Conservation (phyloP, 176 grass and related monocot species). For the Musa troglodytarum region DNA sequence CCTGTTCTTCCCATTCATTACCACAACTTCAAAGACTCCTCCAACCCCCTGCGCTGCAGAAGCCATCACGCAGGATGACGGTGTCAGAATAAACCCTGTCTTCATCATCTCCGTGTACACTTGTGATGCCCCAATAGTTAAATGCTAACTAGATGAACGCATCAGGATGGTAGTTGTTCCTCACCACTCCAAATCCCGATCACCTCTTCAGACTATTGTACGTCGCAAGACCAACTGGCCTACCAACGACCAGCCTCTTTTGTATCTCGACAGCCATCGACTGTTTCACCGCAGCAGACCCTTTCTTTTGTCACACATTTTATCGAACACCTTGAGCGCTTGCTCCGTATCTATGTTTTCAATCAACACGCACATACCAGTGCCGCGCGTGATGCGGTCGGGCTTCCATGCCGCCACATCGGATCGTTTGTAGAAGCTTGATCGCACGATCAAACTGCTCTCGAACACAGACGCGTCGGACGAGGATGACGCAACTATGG, state of each 20-base stretch:
- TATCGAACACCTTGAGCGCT: slow-evolving; percentile 63
- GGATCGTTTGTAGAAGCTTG: slow-evolving; percentile 31
- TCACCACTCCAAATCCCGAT: slow-evolving; percentile 61
- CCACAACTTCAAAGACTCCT: slow-evolving; percentile 53
- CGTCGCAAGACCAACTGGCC: slow-evolving; percentile 30
- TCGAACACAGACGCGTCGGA: slow-evolving; percentile 52
- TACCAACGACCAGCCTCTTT: slow-evolving; percentile 49
- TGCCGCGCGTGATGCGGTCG: slow-evolving; percentile 60
- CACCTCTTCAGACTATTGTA: slow-evolving; percentile 60
- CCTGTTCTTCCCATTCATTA: slow-evolving; percentile 29
- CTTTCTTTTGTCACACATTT: slow-evolving; percentile 47
- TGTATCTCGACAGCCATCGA: slow-evolving; percentile 58
- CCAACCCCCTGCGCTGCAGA: slow-evolving; percentile 39
- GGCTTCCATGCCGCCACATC: slow-evolving; percentile 33
- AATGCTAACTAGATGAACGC: slow-evolving; percentile 49
- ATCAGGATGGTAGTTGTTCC: slow-evolving; percentile 49
- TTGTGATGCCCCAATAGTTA: slow-evolving; percentile 44
- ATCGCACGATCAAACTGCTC: slow-evolving; percentile 50
- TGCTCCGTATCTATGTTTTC: slow-evolving; percentile 30
- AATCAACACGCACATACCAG: slow-evolving; percentile 38
- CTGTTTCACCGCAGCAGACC: slow-evolving; percentile 65
- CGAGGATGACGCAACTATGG: slow-evolving; percentile 74
- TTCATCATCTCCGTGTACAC: slow-evolving; percentile 73
- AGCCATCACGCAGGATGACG: slow-evolving; percentile 56
- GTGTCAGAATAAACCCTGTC: slow-evolving; percentile 48